Percentiles rank a stretch among this genome's conserved stretches.
Conservation (phyloP, 345 rosid genomes). For the Cochlearia excelsa region DNA sequence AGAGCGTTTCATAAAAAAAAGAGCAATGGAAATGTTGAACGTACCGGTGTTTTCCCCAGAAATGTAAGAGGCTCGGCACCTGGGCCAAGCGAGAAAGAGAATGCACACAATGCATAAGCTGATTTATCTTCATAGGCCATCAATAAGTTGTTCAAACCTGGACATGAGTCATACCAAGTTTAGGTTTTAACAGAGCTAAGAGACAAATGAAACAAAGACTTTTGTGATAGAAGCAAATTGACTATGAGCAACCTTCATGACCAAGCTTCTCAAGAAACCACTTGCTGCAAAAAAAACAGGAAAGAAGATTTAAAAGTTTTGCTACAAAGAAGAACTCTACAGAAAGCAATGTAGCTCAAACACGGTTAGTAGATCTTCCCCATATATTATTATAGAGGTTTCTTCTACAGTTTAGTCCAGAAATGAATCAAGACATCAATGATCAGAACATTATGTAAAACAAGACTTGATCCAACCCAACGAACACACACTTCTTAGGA, state of each 20-base stretch:
- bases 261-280: slow-evolving; percentile 95
- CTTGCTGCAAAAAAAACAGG: slow-evolving; percentile 54
- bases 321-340: slow-evolving; percentile 15
- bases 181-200: slow-evolving; percentile 2
- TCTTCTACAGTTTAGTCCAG: slow-evolving; percentile 8
- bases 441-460: slow-evolving; percentile 5
- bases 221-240: not conserved
- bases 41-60: slow-evolving; percentile 76
- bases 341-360: not conserved
- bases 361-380: not conserved
- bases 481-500: not conserved
- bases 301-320: slow-evolving; percentile 18
- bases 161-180: slow-evolving; percentile 12
- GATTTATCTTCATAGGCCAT: slow-evolving; percentile 92
- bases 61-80: slow-evolving; percentile 68
- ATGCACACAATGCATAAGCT: slow-evolving; percentile 84
- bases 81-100: slow-evolving; percentile 78
- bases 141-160: slow-evolving; percentile 82
- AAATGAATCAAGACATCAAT: slow-evolving; percentile 6
- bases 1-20: slow-evolving; percentile 1
- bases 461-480: not conserved
- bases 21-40: slow-evolving; percentile 16
- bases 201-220: not conserved
- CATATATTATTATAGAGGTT: not conserved
- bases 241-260: slow-evolving; percentile 64